A percentile compares a stretch with the other conserved stretches of the same genome.
Conservation (phyloP, 345 rosid species). For the Populus simonii region DNA sequence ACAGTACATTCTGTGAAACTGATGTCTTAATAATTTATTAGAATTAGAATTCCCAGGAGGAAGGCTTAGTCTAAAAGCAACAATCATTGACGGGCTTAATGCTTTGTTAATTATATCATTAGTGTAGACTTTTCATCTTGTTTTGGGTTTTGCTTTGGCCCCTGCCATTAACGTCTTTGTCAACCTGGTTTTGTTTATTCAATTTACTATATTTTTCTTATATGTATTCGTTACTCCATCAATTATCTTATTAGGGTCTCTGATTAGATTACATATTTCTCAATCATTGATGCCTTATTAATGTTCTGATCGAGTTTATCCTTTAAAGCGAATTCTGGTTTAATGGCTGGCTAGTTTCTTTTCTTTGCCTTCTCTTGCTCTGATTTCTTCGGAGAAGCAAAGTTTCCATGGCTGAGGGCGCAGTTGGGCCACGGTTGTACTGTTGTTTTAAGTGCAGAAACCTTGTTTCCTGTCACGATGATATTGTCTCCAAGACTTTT, state of each 20-base stretch:
- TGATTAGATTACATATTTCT: background rate
- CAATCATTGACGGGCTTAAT: too few relatives aligned
- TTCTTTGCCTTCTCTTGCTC: background rate
- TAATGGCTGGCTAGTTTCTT: background rate
- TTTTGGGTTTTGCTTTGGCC: background rate
- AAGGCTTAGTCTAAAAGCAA: too few relatives aligned
- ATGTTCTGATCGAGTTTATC: background rate
- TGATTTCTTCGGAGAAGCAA: background rate
- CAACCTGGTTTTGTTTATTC: constrained; percentile 3
- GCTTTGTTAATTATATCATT: too few relatives aligned
- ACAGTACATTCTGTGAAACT: too few relatives aligned
- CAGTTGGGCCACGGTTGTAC: constrained; percentile 31
- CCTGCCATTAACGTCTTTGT: background rate
- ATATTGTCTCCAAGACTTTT: constrained; percentile 39
- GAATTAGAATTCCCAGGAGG: too few relatives aligned
- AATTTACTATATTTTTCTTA: constrained; percentile 1
- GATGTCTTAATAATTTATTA: too few relatives aligned
- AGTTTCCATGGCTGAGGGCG: constrained; percentile 29
- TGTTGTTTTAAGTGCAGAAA: constrained; percentile 45
- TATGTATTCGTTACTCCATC: constrained; percentile 30
- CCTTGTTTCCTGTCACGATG: constrained; percentile 37
- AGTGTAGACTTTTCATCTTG: background rate
- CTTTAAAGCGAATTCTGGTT: background rate
- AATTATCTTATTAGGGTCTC: background rate
- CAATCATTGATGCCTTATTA: background rate